phyloP scores from a whole-genome alignment of 2,329 filamentous ascomycete genomes.

The Scedosporium boydii region DNA sequence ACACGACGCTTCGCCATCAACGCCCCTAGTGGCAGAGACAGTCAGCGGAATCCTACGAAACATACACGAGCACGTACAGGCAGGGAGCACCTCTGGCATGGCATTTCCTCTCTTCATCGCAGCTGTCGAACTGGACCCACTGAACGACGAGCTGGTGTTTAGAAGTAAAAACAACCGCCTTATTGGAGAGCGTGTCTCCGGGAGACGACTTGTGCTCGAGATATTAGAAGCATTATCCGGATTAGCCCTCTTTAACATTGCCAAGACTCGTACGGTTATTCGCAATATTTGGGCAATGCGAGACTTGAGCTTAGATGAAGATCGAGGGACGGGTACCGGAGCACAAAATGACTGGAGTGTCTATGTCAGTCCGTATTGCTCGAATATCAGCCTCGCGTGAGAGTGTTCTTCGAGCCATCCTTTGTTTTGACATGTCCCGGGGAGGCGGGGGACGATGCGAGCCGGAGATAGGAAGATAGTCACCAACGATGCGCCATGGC shows the following conservation, averaged over 20 bases:
- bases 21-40: slow-evolving; percentile 14
- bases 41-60: slow-evolving; percentile 24
- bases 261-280: slow-evolving; percentile 33
- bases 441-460: too few species aligned
- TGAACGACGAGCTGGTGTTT: slow-evolving; percentile 24
- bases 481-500: too few species aligned
- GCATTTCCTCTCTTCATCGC: slow-evolving; percentile 33
- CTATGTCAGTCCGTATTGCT: slow-evolving; percentile 18
- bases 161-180: slow-evolving; percentile 13
- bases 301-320: slow-evolving; percentile 18
- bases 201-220: slow-evolving; percentile 25
- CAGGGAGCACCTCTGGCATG: slow-evolving; percentile 22
- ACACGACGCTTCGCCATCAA: slow-evolving; percentile 29
- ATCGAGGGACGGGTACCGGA: background rate
- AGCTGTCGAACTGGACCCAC: slow-evolving; percentile 26
- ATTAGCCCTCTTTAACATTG: slow-evolving; percentile 30
- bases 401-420: background rate
- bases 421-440: too few species aligned
- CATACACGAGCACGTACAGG: slow-evolving; percentile 22
- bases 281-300: slow-evolving; percentile 35
- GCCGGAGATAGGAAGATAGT: too few species aligned
- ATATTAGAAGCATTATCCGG: slow-evolving; percentile 28
- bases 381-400: slow-evolving; percentile 16
- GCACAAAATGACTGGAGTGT: slow-evolving; percentile 16
- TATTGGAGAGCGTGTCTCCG: slow-evolving; percentile 12